Base-by-base conservation (phyloP, 2,329 filamentous ascomycete species). In the Drechslerella stenobrocha region DNA sequence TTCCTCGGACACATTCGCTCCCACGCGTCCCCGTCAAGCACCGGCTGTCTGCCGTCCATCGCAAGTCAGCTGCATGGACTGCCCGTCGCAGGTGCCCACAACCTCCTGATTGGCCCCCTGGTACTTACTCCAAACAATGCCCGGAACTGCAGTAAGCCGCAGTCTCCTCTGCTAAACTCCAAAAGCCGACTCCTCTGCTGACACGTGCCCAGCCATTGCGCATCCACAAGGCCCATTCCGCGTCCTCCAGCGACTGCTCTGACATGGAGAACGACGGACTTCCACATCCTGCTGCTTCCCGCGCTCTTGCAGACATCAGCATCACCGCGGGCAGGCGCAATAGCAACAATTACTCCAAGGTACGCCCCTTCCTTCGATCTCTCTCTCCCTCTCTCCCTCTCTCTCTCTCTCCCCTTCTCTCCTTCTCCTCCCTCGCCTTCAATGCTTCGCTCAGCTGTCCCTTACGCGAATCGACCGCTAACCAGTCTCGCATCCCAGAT, bases 291-390 rank as follows among this genome's bases (percentile, higher is more conserved):
- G 76, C 61, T 77, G 76, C 82, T 57, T 83, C 86, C 75, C 85
- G 88, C 73, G 88, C 93, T 63, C 82, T 98, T 71, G 88, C 90
- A 70, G 93, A 98, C 79, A 85, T 98, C 75, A 89, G 88, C 73
- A 88, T 88, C 52, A 88, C 88, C 70, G 89, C 91, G 78, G 87
- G 85, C 77, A 84, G 92, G 75, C 84, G 91, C 74, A 97, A 97
- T 53, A 95, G 88, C 80, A 95, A 87, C 84, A 90, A 87, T 74
- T 87, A 91, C 76, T 77, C 79, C 69, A 81, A 78, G 79, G 64
- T 90, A 88, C 83, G 87, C 76, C 77, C 70, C 71, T 22, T 59
- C 30, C 42, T 56, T 57, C 71, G 70, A 60, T 69, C 60, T 30
- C 32, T 45, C 30, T 61, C 52, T 71, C 59, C 52, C 71, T 66